phyloP scores from a whole-genome alignment of 2,329 filamentous ascomycete species.

The Exophiala lecanii-corni region DNA sequence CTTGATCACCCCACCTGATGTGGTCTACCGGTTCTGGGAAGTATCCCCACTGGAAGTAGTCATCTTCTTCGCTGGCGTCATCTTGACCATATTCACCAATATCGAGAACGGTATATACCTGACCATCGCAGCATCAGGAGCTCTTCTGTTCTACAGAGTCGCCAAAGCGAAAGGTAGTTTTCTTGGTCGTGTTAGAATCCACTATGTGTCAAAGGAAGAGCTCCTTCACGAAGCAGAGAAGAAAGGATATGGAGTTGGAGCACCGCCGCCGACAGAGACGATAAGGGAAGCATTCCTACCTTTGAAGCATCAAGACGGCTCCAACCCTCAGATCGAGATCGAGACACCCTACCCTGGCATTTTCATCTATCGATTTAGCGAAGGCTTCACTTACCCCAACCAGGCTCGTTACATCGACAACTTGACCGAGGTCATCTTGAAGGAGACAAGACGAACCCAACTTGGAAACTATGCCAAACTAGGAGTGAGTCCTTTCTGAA shows the following conservation, averaged over 20 bases:
- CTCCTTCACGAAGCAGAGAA: conserved; percentile 20
- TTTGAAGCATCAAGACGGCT: conserved; percentile 47
- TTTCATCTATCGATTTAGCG: conserved; percentile 53
- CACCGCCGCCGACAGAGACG: conserved; percentile 27
- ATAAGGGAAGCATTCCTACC: conserved; percentile 44
- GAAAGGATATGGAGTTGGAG: conserved; percentile 18
- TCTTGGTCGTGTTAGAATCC: conserved; percentile 72
- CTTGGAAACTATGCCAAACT: conserved; percentile 30
- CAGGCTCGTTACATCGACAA: conserved; percentile 49
- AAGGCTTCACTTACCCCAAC: conserved; percentile 56
- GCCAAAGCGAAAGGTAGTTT: conserved; percentile 77
- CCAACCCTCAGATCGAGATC: conserved; percentile 46
- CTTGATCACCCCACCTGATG: conserved; percentile 82
- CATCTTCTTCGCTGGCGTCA: conserved; percentile 86
- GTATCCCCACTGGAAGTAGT: conserved; percentile 83
- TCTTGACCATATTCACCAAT: conserved; percentile 77
- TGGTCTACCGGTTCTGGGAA: conserved; percentile 88
- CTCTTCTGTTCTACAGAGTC: conserved; percentile 73
- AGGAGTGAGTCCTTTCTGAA: too few species aligned
- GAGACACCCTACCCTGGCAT: conserved; percentile 50
- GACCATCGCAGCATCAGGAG: conserved; percentile 71
- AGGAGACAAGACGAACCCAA: conserved; percentile 44
- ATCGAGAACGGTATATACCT: conserved; percentile 91
- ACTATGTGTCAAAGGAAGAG: conserved; percentile 56
- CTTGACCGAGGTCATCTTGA: conserved; percentile 44